Evolutionary conservation across 768 basidiomycete genomes (phyloP).

Genomic region (Termitomyces sp.): DNA sequence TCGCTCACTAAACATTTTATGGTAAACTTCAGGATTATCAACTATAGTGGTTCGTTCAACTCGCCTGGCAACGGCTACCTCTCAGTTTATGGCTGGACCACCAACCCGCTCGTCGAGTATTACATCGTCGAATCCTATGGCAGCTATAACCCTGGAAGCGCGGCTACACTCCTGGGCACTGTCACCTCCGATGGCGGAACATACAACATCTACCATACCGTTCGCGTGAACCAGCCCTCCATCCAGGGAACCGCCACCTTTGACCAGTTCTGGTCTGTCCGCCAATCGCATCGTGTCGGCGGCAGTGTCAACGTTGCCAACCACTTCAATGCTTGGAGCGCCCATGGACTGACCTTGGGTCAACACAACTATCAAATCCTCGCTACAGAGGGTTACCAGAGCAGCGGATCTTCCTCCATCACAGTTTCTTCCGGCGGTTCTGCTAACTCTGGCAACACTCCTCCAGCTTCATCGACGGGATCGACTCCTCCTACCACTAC

Average conservation of each 20-base stretch:
- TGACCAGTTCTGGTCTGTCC: conserved; percentile 41
- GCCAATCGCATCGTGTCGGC: conserved; percentile 27
- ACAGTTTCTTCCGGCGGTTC: conserved; percentile 1
- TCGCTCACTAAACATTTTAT: background rate
- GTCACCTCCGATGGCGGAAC: conserved; percentile 34
- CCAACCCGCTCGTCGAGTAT: conserved; percentile 41
- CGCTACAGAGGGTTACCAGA: conserved; percentile 39
- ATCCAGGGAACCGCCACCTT: conserved; percentile 38
- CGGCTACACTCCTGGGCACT: conserved; percentile 26
- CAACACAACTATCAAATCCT: conserved; percentile 40
- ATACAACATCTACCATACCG: conserved; percentile 35
- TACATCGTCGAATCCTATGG: conserved; percentile 39
- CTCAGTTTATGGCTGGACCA: conserved; percentile 41
- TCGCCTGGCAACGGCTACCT: conserved; percentile 37
- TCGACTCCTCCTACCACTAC: background rate
- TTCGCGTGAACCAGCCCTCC: conserved; percentile 33
- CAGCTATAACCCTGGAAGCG: conserved; percentile 31
- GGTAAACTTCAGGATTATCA: conserved; percentile 23
- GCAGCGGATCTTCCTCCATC: conserved; percentile 25
- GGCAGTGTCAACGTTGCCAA: conserved; percentile 28
- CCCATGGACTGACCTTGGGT: conserved; percentile 32
- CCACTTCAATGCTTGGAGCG: conserved; percentile 40
- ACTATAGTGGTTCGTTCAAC: conserved; percentile 28
- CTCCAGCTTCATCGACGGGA: background rate
- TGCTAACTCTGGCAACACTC: background rate